Conservation (phyloP, 768 basidiomycete species). For the Leccinum aurantiacum region DNA sequence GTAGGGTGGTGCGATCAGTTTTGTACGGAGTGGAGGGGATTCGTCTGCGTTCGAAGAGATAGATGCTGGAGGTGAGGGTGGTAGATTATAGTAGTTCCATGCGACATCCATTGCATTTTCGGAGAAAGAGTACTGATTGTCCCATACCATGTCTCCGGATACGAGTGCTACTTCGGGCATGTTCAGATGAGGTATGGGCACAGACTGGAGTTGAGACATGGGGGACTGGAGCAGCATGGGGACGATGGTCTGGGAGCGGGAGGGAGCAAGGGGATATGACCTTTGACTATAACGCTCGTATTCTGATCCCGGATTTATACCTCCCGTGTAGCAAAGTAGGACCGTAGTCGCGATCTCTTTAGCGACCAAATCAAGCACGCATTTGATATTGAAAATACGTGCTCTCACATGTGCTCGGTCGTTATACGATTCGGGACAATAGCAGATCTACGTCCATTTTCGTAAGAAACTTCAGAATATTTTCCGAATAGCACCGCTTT, state of each 20-base stretch:
- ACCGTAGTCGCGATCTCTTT: constrained; percentile 25
- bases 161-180: constrained; percentile 57
- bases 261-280: constrained; percentile 21
- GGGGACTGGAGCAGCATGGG: constrained; percentile 14
- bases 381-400: constrained; percentile 35
- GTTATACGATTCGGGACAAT: constrained; percentile 27
- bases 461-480: constrained; percentile 20
- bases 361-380: constrained; percentile 35
- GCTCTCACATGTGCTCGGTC: constrained; percentile 33
- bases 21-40: constrained; percentile 45
- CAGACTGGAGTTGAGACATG: constrained; percentile 30
- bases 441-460: constrained; percentile 30
- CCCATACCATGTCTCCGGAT: constrained; percentile 50
- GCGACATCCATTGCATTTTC: constrained; percentile 39
- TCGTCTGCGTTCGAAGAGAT: constrained; percentile 43
- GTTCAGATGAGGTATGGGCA: constrained; percentile 59
- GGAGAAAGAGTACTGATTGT: constrained; percentile 42
- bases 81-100: constrained; percentile 49
- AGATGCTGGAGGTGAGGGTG: constrained; percentile 50
- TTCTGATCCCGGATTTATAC: constrained; percentile 32
- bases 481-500: constrained; percentile 18
- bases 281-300: constrained; percentile 21
- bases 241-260: constrained; percentile 11
- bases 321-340: constrained; percentile 30
- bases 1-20: constrained; percentile 52